phyloP scores from a whole-genome alignment of 192 early-diverging fungal genomes.

The Backusella parvicylindrica region DNA sequence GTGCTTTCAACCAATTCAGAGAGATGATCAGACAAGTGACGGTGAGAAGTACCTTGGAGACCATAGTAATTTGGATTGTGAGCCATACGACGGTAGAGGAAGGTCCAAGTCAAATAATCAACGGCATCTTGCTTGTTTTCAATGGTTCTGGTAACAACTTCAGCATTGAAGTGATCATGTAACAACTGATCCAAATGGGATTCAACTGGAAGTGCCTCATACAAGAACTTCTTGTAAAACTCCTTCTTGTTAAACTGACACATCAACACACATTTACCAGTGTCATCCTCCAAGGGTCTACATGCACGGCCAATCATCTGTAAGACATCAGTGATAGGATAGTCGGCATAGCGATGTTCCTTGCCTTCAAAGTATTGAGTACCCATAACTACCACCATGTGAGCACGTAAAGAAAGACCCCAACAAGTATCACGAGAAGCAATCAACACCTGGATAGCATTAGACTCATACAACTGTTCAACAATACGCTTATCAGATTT shows the following conservation, averaged over 20 bases:
- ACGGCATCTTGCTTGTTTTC: slow-evolving; percentile 98
- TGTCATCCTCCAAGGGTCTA: slow-evolving; percentile 55
- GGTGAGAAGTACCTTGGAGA: slow-evolving; percentile 79
- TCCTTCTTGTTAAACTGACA: slow-evolving; percentile 93
- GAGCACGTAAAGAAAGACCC: slow-evolving; percentile 79
- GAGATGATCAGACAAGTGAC: slow-evolving; percentile 88
- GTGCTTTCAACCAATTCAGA: slow-evolving; percentile 95
- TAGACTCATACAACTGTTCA: slow-evolving; percentile 65
- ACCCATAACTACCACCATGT: slow-evolving; percentile 93
- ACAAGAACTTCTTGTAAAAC: slow-evolving; percentile 97
- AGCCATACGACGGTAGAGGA: slow-evolving; percentile 93
- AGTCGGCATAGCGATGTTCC: slow-evolving; percentile 96
- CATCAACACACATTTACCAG: slow-evolving; percentile 88
- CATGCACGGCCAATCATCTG: slow-evolving; percentile 98
- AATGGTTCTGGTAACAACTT: slow-evolving; percentile 92
- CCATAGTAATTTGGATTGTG: slow-evolving; percentile 98
- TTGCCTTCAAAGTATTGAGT: slow-evolving; percentile 93
- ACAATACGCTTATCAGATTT: slow-evolving; percentile 72
- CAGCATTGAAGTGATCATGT: slow-evolving; percentile 97
- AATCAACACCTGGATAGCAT: slow-evolving; percentile 86
- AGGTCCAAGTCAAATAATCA: slow-evolving; percentile 98
- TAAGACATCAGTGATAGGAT: slow-evolving; percentile 90
- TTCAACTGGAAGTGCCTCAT: slow-evolving; percentile 94
- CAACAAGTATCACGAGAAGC: slow-evolving; percentile 91
- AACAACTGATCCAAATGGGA: slow-evolving; percentile 91